Evolutionary conservation across 2,329 filamentous ascomycete species (phyloP).

Genomic region (Cytospora paraplurivora): DNA sequence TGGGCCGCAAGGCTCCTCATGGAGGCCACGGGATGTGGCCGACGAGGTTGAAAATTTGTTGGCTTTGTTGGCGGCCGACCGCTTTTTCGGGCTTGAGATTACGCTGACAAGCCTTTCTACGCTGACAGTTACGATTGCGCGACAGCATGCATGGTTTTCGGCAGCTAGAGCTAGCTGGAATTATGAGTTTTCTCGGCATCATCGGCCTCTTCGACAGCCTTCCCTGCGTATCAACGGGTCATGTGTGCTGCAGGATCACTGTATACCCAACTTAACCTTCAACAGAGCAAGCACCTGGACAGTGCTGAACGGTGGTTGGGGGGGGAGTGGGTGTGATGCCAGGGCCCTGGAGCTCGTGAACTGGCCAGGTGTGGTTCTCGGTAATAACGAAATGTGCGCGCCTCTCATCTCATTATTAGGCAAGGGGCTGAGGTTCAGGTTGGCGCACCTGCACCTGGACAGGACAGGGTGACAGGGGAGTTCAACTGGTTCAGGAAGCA

Average conservation of each 20-base stretch:
- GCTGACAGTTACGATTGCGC: not conserved
- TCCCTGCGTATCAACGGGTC: too few species aligned
- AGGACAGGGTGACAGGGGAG: not conserved
- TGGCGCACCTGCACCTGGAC: not conserved
- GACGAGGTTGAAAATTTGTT: constrained; percentile 22
- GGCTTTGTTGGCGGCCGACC: constrained; percentile 22
- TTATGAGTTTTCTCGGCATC: not conserved
- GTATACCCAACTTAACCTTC: too few species aligned
- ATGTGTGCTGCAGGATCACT: too few species aligned
- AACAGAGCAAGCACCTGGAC: too few species aligned
- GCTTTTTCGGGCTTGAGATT: constrained; percentile 20
- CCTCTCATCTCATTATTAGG: constrained; percentile 23
- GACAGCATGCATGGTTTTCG: not conserved
- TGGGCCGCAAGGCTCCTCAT: not conserved
- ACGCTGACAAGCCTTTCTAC: constrained; percentile 7
- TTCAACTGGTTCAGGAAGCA: not conserved
- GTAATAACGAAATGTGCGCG: constrained; percentile 28
- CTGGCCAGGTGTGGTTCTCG: constrained; percentile 16
- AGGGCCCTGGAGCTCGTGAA: not conserved
- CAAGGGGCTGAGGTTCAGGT: constrained; percentile 11
- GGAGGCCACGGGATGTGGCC: constrained; percentile 18
- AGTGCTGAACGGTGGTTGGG: too few species aligned
- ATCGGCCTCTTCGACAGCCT: too few species aligned
- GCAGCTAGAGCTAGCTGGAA: not conserved
- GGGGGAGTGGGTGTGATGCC: not conserved